These are phyloP conservation scores for Colletotrichum sansevieriae DNA, from an alignment of 2,329 filamentous ascomycete genomes.

Conservation along the genomic window DNA sequence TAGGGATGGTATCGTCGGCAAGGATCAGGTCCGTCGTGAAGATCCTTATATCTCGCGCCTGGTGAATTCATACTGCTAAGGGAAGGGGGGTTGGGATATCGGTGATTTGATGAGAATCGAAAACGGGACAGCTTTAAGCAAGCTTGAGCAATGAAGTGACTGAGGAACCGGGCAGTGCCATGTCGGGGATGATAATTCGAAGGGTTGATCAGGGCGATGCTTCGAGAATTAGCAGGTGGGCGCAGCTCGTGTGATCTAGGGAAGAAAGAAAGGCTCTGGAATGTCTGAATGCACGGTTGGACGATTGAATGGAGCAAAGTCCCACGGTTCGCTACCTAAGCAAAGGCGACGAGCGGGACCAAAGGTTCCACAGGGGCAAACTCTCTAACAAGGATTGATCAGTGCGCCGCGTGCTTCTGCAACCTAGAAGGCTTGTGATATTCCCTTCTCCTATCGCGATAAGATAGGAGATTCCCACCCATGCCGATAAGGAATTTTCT, in stretches of 20 bases:
- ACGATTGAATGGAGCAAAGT: constrained; percentile 18
- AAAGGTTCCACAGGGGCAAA: constrained; percentile 36
- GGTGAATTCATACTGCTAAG: constrained; percentile 41
- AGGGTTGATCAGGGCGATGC: constrained; percentile 26
- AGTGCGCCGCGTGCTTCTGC: constrained; percentile 11
- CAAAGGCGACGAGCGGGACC: constrained; percentile 31
- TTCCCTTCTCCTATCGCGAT: constrained; percentile 33
- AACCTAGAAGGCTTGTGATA: constrained; percentile 24
- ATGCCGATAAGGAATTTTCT: constrained; percentile 42
- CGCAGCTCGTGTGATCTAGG: constrained; percentile 31
- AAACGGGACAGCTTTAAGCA: constrained; percentile 35
- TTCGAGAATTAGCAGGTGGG: constrained; percentile 22
- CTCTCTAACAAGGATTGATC: constrained; percentile 32
- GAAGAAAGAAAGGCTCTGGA: constrained; percentile 19
- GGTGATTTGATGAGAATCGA: background rate
- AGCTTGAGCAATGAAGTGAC: constrained; percentile 28
- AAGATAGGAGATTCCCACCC: constrained; percentile 14
- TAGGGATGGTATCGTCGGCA: constrained; percentile 24
- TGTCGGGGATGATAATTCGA: constrained; percentile 28
- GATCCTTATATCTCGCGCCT: constrained; percentile 25
- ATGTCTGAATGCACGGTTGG: constrained; percentile 28
- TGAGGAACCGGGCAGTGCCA: constrained; percentile 31
- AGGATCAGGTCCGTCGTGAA: constrained; percentile 39
- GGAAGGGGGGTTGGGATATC: background rate
- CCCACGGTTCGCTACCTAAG: constrained; percentile 2